A percentile compares a stretch with the other conserved stretches of the same genome.
Evolutionary conservation across 2,329 filamentous ascomycete species (phyloP).

Genomic region (Colletotrichum sp.): DNA sequence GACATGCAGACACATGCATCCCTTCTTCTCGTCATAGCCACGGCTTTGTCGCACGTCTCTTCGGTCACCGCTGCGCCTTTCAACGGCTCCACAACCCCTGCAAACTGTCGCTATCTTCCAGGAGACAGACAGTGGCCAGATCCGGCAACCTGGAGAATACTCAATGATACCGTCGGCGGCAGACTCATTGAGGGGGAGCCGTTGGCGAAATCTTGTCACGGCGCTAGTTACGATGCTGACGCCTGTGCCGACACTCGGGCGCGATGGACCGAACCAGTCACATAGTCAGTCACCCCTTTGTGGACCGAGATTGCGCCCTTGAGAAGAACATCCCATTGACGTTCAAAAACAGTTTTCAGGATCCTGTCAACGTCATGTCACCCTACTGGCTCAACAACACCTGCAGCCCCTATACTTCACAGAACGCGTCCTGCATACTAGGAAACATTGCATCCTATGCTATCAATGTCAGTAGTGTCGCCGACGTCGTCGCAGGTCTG

Average conservation of each 20-base stretch:
- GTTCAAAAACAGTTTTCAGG: not conserved
- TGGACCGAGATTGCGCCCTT: not conserved
- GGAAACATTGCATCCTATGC: slow-evolving; percentile 34
- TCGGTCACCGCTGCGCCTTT: not conserved
- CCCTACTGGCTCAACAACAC: slow-evolving; percentile 29
- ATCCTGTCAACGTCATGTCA: slow-evolving; percentile 26
- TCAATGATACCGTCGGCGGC: not conserved
- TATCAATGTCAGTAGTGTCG: slow-evolving; percentile 21
- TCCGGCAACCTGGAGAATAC: not conserved
- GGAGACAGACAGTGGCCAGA: not conserved
- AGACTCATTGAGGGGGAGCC: not conserved
- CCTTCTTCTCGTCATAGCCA: not conserved
- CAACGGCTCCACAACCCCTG: not conserved
- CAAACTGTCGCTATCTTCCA: not conserved
- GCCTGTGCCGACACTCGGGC: not conserved
- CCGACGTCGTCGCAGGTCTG: slow-evolving; percentile 37
- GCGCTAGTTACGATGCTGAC: not conserved
- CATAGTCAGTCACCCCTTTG: not conserved
- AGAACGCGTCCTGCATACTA: slow-evolving; percentile 38
- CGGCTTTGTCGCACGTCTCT: not conserved
- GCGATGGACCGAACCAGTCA: not conserved
- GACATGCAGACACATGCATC: not conserved
- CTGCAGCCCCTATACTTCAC: slow-evolving; percentile 29
- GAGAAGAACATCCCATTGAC: not conserved
- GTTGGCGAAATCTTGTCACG: not conserved